Evolutionary conservation across 805 yeast species (phyloP), one percentile per base, ranked within the genome.

Genomic region (Ogataea wickerhamii): DNA sequence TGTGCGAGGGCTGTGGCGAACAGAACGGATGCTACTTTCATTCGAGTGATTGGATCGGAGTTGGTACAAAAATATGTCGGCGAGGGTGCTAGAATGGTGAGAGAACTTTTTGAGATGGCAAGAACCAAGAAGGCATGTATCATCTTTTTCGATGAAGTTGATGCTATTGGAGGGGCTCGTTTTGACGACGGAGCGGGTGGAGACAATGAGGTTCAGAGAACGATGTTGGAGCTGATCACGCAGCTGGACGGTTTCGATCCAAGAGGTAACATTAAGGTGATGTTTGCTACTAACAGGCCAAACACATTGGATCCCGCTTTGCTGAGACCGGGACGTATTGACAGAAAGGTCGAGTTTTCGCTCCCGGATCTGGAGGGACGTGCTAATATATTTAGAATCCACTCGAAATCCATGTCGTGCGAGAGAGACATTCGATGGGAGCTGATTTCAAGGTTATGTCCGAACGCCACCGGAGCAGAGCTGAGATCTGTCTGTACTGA

Each of bases 141-240:
- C 58, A 91, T 93, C 40, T 93, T 93, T 67, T 93, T 93, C 57
- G 99, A 93, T 67, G 99, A 93, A 71, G 82, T 93, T 51, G 99
- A 93, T 69, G 98, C 99, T 26, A 87, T 93, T 63, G 99, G 99
- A 51, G 98, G 98, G 28, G 98, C 98, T n/a, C 82, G 99, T 64
- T 93, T 93, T 61, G 98, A 93, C 64, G 98, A 93, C 62, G 98
- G 98, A 56, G 98, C 98, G 8, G 98, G 97, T 53, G 98, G 98
- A 58, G 98, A 93, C 65, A 93, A 91, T 61, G 99, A 93, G 68
- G 98, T 93, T 38, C 98, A 93, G 68, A 79, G 98, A 71, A 93
- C 98, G 31, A 93, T 93, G 98, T 75, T 93, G 76, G 98, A 93
- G 66, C 78, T 93, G 55, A 93, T 93, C 58, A 88, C 98, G 29